Conservation (phyloP, 1,284 basidiomycete genomes). For the Ceratobasidium sp. region DNA sequence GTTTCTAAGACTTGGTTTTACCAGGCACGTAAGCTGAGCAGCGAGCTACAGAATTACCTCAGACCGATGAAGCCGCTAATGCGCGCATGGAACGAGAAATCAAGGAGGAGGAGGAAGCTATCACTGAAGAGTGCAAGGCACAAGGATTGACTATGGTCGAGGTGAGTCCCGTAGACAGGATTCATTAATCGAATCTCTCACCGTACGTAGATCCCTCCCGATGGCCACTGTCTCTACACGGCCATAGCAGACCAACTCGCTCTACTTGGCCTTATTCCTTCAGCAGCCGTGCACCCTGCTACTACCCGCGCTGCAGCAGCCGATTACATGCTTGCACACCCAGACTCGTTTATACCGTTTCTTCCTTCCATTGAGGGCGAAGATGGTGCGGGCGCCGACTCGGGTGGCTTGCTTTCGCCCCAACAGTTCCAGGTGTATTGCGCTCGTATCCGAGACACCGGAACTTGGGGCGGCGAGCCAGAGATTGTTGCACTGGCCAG, state of each 20-base stretch:
- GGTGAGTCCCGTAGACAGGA: conserved; percentile 53
- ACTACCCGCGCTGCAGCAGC: conserved; percentile 76
- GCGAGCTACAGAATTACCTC: conserved; percentile 64
- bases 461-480: conserved; percentile 96
- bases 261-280: conserved; percentile 64
- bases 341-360: conserved; percentile 94
- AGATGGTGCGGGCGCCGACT: conserved; percentile 71
- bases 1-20: not conserved
- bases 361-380: conserved; percentile 79
- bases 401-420: conserved; percentile 72
- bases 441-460: conserved; percentile 77
- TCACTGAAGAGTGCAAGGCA: conserved; percentile 70
- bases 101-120: conserved; percentile 73
- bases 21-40: conserved; percentile 78
- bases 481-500: conserved; percentile 92
- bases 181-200: not conserved
- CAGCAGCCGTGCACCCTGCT: conserved; percentile 62
- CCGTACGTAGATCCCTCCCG: conserved; percentile 78
- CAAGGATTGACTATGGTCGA: conserved; percentile 74
- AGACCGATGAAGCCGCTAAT: conserved; percentile 66
- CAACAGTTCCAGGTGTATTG: conserved; percentile 82
- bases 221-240: conserved; percentile 95
- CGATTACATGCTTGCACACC: conserved; percentile 81
- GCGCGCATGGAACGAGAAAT: conserved; percentile 72
- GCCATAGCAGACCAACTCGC: conserved; percentile 89